phyloP scores from a whole-genome alignment of 2,329 filamentous ascomycete species.

The Dactylella cylindrospora region DNA sequence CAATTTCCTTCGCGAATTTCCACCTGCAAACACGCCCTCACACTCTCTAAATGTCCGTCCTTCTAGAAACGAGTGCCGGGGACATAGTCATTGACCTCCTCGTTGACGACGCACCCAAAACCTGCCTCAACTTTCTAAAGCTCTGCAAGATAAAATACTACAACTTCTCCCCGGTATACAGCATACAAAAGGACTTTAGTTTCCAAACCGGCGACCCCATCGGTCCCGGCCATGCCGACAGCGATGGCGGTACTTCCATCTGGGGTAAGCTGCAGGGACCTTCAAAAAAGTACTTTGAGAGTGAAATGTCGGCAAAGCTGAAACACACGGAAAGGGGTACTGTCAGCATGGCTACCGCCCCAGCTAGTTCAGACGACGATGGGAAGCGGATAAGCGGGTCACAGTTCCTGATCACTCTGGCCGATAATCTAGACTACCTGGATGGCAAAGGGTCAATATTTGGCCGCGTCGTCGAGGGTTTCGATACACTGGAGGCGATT shows the following conservation, averaged over 20 bases:
- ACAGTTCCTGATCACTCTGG: conserved; percentile 91
- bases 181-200: conserved; percentile 90
- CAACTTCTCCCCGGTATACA: conserved; percentile 92
- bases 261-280: conserved; percentile 78
- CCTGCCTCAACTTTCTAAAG: conserved; percentile 98
- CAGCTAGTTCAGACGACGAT: conserved; percentile 59
- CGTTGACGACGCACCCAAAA: conserved; percentile 82
- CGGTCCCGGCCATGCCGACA: conserved; percentile 77
- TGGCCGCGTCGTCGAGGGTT: conserved; percentile 92
- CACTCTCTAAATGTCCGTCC: conserved; percentile 71
- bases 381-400: conserved; percentile 81
- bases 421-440: conserved; percentile 83
- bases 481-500: conserved; percentile 90
- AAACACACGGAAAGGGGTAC: conserved; percentile 88
- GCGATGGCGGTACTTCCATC: conserved; percentile 89
- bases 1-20: too few species aligned
- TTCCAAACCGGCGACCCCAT: conserved; percentile 95
- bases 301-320: conserved; percentile 81
- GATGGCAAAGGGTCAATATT: conserved; percentile 95
- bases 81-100: conserved; percentile 94
- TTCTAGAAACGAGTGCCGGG: conserved; percentile 87
- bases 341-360: conserved; percentile 95
- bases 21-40: neutral
- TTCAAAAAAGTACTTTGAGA: conserved; percentile 73
- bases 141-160: conserved; percentile 99